Conservation (phyloP, 768 basidiomycete species). For the Trametes elegans region DNA sequence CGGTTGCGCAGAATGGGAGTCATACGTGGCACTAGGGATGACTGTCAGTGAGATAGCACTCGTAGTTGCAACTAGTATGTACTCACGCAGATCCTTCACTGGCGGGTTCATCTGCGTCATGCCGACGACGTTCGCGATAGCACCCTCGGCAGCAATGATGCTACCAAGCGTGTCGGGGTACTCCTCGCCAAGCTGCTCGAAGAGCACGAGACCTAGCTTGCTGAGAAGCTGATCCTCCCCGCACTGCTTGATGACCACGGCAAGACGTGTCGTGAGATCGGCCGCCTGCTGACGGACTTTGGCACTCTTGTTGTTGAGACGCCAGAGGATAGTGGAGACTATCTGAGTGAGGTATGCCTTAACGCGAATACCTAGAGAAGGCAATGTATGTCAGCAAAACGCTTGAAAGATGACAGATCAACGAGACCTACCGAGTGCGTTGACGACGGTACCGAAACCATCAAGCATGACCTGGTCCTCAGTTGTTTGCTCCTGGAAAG, state of each 20-base stretch:
- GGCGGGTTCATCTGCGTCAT: slow-evolving; percentile 99
- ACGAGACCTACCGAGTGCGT: slow-evolving; percentile 69
- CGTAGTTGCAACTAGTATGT: neutral
- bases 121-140: slow-evolving; percentile 98
- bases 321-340: slow-evolving; percentile 98
- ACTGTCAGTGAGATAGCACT: slow-evolving; percentile 16
- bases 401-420: too few species aligned
- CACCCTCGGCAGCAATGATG: slow-evolving; percentile 98
- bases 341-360: slow-evolving; percentile 99
- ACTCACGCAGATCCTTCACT: slow-evolving; percentile 96
- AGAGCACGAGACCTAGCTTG: slow-evolving; percentile 94
- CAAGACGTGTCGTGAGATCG: slow-evolving; percentile 93
- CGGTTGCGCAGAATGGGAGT: slow-evolving; percentile 99
- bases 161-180: slow-evolving; percentile 99
- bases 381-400: neutral
- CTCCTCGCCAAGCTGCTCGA: slow-evolving; percentile 98
- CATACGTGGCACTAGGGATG: slow-evolving; percentile 86
- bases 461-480: slow-evolving; percentile 99
- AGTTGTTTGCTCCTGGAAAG: slow-evolving; percentile 99
- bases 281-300: slow-evolving; percentile 99
- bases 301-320: slow-evolving; percentile 98
- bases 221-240: slow-evolving; percentile 94
- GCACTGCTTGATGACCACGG: slow-evolving; percentile 98
- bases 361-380: slow-evolving; percentile 74
- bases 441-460: slow-evolving; percentile 96